Conservation (phyloP, 495 filamentous ascomycete species). For the Penicillium waksmanii region DNA sequence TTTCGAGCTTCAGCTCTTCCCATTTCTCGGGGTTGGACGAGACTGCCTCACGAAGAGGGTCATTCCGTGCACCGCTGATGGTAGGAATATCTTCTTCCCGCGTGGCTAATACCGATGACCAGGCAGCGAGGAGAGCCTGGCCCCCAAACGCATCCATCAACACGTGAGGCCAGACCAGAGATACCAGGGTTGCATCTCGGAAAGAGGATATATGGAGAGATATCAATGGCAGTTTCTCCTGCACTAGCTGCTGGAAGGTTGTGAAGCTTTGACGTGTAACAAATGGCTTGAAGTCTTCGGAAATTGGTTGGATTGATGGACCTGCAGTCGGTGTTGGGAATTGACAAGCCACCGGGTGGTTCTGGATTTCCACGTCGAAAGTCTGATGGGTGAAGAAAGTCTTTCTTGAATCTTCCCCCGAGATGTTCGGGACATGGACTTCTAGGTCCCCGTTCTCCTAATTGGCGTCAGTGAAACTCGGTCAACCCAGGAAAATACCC, state of each 20-base stretch:
- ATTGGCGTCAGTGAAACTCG: not conserved
- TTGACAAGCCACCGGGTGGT: not conserved
- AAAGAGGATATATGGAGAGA: slow-evolving; percentile 2
- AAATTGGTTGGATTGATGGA: not conserved
- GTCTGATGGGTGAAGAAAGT: not conserved
- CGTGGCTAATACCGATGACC: not conserved
- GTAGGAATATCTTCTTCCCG: not conserved
- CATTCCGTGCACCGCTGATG: not conserved
- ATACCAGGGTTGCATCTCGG: not conserved
- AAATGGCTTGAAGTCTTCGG: not conserved
- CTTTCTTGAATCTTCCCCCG: not conserved
- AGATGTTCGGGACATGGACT: not conserved
- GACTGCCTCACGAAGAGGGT: not conserved
- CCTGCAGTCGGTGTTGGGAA: not conserved
- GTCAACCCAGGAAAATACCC: too few species aligned
- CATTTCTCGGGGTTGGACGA: not conserved
- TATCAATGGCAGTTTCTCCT: not conserved
- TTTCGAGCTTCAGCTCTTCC: slow-evolving; percentile 7
- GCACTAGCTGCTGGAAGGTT: not conserved
- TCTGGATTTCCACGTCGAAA: not conserved
- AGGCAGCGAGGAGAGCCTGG: not conserved
- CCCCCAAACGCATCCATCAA: not conserved
- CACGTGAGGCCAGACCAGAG: not conserved
- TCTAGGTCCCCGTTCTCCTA: not conserved
- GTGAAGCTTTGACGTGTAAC: not conserved